Base-by-base conservation (phyloP, 805 yeast genomes). In the Deakozyma indianensis region DNA sequence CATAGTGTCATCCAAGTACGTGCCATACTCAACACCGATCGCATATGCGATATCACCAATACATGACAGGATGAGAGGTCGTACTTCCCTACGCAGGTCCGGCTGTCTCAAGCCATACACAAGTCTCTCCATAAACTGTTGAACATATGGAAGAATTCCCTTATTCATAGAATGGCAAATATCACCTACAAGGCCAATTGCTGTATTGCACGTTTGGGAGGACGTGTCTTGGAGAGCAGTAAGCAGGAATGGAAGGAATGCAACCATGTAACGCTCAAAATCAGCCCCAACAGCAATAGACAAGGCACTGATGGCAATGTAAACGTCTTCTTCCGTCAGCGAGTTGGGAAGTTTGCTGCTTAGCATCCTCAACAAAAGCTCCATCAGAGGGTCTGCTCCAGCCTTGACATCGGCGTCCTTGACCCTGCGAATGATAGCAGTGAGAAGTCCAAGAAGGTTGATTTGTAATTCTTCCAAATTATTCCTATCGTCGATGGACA, bases 41-140 rank as follows among this genome's bases (percentile, higher is more conserved):
- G 92, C 79, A 0, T 95, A 75, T 3, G 97, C 96, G 56, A 92
- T 76, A 63, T 92, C 98, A 51, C 98, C 98, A 62, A 92, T 85
- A 56, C 95, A 86, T 11, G 96, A 84, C 53, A 92, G 67, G 23
- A 90, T 85, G 21, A 85, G 73, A 16, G 96, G 96, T 61, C 84
- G 80, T 53, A 90, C 71, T 51, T 86, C 95, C 48, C 84, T 75
- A 59, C 80, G 80, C 18, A 85, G 78, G 47, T 73, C 75, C 38
- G 73, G 70, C 55, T 75, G 75, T 48, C 81, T 77, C 50, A 92
- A 70, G 57, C 78, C 77, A 43, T 73, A 71, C 45, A 95, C 90
- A 58, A 92, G 72, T 42, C 82, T 81, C 44, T 75, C 75, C 95
- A 92, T 87, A 58, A 90, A 74, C 2, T 80, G 82, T 48, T 78